Evolutionary conservation across 805 yeast species (phyloP), one percentile per base, ranked within the genome.

Genomic region (Barnettozyma sp.): DNA sequence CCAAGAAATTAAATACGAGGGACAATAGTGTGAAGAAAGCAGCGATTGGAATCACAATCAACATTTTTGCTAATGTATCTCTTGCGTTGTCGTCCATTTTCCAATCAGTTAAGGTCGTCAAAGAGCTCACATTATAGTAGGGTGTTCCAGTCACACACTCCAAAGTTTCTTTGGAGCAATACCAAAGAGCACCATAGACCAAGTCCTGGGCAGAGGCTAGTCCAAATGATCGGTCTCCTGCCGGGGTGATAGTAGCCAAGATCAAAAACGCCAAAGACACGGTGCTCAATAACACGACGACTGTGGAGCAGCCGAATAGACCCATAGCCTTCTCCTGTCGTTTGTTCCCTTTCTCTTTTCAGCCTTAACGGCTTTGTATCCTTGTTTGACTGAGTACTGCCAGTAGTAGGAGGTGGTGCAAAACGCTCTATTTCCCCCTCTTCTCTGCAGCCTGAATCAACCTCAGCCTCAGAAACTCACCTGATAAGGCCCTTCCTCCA

Each of bases 161-260:
- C 8, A 49, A 41, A 4, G 46, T 41, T 2, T 53, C 49, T 4
- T 44, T 40, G 4, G 50, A 27, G 51, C 92, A 82, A 52, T 70
- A 74, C 3, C 92, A 92, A 51, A 82, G 71, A 2, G 74, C 70
- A 22, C 92, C 92, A 54, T 69, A 82, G 3, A 63, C 59, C 43
- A 61, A 59, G 27, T 56, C 53, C 15, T 59, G 59, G 22, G 75
- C 66, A 22, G 65, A 52, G 6, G 78, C 78, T 11, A 82, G 45
- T 4, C 63, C 61, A 30, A 82, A 65, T 6, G 65, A 49, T 3
- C 57, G 42, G 7, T 70, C 62, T 2, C 76, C 75, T 0, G 94
- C 90, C 9, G 74, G 67, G 1, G 85, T 68, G 18, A 82, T 63
- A 14, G 76, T 66, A 3, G 80, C 74, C 21, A 82, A 55, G 27